phyloP scores from a whole-genome alignment of 148 eudicot genomes.

The Vaccinium myrtillus region DNA sequence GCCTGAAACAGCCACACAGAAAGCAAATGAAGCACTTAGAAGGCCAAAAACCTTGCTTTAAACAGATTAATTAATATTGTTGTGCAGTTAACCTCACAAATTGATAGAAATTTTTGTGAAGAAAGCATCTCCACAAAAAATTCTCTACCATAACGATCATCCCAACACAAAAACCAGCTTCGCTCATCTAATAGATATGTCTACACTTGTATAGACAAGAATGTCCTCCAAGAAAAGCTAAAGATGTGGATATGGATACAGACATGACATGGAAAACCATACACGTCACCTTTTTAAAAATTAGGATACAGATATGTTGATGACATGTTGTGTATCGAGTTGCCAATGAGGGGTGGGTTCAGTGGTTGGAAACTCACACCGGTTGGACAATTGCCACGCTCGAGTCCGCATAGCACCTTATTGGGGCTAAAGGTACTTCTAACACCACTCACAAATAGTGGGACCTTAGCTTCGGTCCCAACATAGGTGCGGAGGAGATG shows the following conservation, averaged over 20 bases:
- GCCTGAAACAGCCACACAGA: constrained; percentile 29
- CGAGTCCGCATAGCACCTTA: too few relatives aligned
- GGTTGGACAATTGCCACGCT: too few relatives aligned
- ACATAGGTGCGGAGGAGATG: too few relatives aligned
- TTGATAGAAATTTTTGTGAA: neutral
- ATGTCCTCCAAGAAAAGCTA: neutral
- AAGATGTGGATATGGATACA: neutral
- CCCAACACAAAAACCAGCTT: neutral
- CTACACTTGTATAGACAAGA: too few relatives aligned
- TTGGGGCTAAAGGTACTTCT: too few relatives aligned
- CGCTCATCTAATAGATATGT: neutral
- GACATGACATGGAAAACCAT: neutral
- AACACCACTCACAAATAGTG: too few relatives aligned
- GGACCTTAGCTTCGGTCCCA: too few relatives aligned
- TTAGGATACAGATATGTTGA: neutral
- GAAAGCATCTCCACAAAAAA: neutral
- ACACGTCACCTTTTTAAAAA: neutral
- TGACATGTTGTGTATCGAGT: neutral
- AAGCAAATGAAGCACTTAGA: neutral
- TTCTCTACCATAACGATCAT: neutral
- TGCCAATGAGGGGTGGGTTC: too few relatives aligned
- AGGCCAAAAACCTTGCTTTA: neutral
- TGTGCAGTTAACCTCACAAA: neutral
- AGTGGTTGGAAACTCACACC: too few relatives aligned
- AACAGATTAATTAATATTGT: neutral